Base-by-base conservation (phyloP, 805 yeast species). In the Priceomyces medius region DNA sequence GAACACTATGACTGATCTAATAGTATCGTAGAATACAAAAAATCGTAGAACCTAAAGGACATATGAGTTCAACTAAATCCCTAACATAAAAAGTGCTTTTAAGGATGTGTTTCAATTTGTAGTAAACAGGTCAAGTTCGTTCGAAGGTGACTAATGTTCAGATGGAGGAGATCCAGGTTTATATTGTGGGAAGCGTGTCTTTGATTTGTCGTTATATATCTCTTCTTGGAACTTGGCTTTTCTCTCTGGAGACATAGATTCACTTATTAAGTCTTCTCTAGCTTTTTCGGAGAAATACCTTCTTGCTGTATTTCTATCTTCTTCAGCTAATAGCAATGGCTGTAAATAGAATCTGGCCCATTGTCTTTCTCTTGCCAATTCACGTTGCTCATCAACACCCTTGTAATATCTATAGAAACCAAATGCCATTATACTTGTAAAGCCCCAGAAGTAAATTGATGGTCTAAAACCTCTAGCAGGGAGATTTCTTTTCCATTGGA, bases 381-480 rank as follows among this genome's bases (percentile, higher is more conserved):
- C 96, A 52, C 83, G 67, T 55, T 80, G 81, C 63, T 87, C 95
- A 47, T 84, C 77, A 49, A 83, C 83, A 31, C 88, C 89, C 46
- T 75, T 68, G 53, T 76, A 74, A 43, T 79, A 71, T 51, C 74
- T 70, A 64, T 83, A 84, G 69, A 83, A 84, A 8, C 95, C 95
- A 57, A 80, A 84, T 3, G 80, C 73, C 60, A 86, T 76, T 58
- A 83, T 56, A 7, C 79, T 85, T 31, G 79, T 69, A 45, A 86
- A 61, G 27, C 83, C 78, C 58, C 78, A 79, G 45, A 87, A 73
- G 69, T 83, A 87, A 33, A 85, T 71, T 32, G 79, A 68, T 12
- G 95, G 93, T 43, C 91, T 72, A 68, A 87, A 87, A 2, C 96
- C 96, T 51, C 96, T 74, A 2, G 91, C 69, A 18, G 96, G 96